Evolutionary conservation across 1,284 basidiomycete species (phyloP), one percentile per base, ranked within the genome.

Genomic region (Naganishia albida): DNA sequence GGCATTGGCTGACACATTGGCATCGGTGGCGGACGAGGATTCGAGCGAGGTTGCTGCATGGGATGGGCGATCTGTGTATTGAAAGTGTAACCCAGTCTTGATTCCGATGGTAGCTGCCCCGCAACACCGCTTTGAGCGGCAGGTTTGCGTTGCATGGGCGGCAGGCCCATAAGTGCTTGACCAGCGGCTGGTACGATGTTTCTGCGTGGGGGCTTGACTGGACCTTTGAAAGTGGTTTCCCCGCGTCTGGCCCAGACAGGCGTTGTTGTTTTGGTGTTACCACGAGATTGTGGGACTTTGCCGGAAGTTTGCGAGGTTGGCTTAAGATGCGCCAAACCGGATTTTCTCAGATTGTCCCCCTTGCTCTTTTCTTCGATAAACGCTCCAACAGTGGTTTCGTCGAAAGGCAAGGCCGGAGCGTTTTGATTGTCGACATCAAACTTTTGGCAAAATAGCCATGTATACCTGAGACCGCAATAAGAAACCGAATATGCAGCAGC

Each of bases 381-480:
- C 8, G 44, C 18, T 20, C 56, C 56, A 7, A 60, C 56, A 7
- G 20, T 40, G 16, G 18, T 18, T 40, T 60, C 56, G 23, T 60
- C 34, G 13, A 60, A 60, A 16, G 56, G 56, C 30, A 60, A 50
- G 7, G 56, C 56, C 15, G 38, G 46, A 23, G 56, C 8, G 38
- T 60, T 38, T 1, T 60, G 30, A 26, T 60, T 30, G 0, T 18
- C 40, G 8, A n/a, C n/a, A 50, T 60, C 56, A 13, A 49, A 60
- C 20, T 53, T 34, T n/a, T 25, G 42, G 42, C 64, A 57, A 30
- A 44, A 65, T 7, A 38, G 39, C 64, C 64, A 65, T 7, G 64
- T 59, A 16, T 65, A 54, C 64, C 64, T 65, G 34, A 7, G 3
- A 10, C 4, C 34, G 34, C 34, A 34, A 34, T 34, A 10, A 34